phyloP scores from a whole-genome alignment of 208 protist genomes.

The Trichomonas vaginalis region DNA sequence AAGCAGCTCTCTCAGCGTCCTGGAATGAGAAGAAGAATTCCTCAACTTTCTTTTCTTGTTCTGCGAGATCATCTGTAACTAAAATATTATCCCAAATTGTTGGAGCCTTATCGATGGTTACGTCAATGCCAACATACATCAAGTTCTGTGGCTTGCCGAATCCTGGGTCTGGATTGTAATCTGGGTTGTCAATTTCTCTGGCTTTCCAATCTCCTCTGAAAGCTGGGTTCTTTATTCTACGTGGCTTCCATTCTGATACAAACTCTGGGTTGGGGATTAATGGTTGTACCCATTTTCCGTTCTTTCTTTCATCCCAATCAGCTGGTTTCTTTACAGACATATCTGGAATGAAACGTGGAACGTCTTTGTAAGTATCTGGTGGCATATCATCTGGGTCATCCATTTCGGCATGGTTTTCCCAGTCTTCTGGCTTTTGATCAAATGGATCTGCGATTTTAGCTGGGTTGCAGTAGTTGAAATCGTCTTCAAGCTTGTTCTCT shows the following conservation, averaged over 20 bases:
- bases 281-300: slow-evolving; percentile 36
- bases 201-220: slow-evolving; percentile 38
- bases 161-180: slow-evolving; percentile 23
- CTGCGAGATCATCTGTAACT: not conserved
- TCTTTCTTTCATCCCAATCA: slow-evolving; percentile 40
- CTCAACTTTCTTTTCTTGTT: not conserved
- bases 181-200: slow-evolving; percentile 35
- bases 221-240: slow-evolving; percentile 35
- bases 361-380: slow-evolving; percentile 32
- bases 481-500: not conserved
- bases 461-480: not conserved
- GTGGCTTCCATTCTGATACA: slow-evolving; percentile 32
- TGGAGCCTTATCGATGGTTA: not conserved
- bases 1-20: not conserved
- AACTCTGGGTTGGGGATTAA: slow-evolving; percentile 36
- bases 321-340: slow-evolving; percentile 24
- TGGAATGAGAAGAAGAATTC: not conserved
- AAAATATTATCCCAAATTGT: slow-evolving; percentile 18
- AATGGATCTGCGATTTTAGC: slow-evolving; percentile 28
- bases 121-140: slow-evolving; percentile 5
- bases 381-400: slow-evolving; percentile 39
- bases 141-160: not conserved
- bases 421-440: slow-evolving; percentile 41
- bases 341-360: slow-evolving; percentile 31
- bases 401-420: slow-evolving; percentile 41